Percentiles rank a stretch among this genome's conserved stretches.
Evolutionary conservation across 2,329 filamentous ascomycete species (phyloP).

Genomic region (Xylariaceae sp.): DNA sequence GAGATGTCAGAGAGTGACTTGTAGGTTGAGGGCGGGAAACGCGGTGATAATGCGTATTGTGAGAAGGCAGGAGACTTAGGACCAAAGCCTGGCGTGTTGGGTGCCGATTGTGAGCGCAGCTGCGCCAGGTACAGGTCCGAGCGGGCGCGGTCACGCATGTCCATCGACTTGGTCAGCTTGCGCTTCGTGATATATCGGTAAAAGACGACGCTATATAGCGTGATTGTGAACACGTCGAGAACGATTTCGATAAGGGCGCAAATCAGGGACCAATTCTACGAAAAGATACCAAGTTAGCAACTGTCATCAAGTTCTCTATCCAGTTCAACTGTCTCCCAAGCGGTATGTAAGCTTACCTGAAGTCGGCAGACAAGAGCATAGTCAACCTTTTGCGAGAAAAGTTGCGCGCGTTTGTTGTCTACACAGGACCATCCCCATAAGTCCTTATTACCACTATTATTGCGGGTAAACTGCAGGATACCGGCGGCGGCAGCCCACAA

Average conservation of each 20-base stretch:
- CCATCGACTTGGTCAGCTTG: constrained; percentile 95
- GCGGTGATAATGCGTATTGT: constrained; percentile 63
- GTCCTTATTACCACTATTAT: constrained; percentile 78
- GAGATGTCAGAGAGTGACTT: constrained; percentile 55
- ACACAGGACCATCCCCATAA: constrained; percentile 99
- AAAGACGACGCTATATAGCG: constrained; percentile 92
- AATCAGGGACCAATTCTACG: constrained; percentile 89
- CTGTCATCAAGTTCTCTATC: not conserved
- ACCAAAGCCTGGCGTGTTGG: constrained; percentile 90
- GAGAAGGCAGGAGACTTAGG: constrained; percentile 67
- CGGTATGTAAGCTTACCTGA: constrained; percentile 59
- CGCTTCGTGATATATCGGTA: constrained; percentile 98
- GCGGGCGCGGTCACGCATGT: constrained; percentile 89
- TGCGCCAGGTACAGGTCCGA: constrained; percentile 94
- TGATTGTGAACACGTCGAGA: constrained; percentile 87
- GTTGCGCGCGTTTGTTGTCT: constrained; percentile 77
- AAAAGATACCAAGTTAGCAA: constrained; percentile 33
- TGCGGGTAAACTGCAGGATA: constrained; percentile 78
- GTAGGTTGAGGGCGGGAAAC: constrained; percentile 64
- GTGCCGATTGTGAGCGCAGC: constrained; percentile 83
- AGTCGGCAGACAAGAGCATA: constrained; percentile 92
- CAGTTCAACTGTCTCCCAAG: constrained; percentile 25
- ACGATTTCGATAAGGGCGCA: constrained; percentile 98
- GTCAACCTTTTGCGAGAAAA: constrained; percentile 82
- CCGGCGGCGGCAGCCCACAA: constrained; percentile 91